Conservation (phyloP, 1,284 basidiomycete genomes). For the Marasmius fiardii region DNA sequence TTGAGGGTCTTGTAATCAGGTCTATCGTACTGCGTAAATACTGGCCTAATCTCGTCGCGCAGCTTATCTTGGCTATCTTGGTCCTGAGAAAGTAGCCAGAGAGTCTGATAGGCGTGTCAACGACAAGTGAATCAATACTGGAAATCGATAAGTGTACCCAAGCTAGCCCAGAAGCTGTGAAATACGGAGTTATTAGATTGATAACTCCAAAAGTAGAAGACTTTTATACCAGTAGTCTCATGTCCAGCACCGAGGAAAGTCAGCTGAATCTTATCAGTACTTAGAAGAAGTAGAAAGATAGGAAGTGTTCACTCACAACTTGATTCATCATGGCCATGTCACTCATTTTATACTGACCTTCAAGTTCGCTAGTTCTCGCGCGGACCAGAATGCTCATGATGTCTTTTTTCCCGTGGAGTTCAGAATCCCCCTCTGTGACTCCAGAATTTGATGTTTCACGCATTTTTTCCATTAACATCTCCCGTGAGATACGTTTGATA, state of each 20-base stretch:
- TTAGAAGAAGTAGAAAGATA: neutral
- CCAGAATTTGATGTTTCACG: slow-evolving; percentile 24
- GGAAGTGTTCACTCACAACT: slow-evolving; percentile 33
- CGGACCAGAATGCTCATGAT: slow-evolving; percentile 48
- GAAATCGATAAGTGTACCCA: slow-evolving; percentile 1
- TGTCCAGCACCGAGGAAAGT: slow-evolving; percentile 50
- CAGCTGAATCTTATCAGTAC: slow-evolving; percentile 25
- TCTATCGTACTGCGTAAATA: slow-evolving; percentile 31
- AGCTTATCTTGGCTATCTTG: slow-evolving; percentile 35
- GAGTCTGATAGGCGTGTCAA: neutral
- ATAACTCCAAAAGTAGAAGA: neutral
- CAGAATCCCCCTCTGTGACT: slow-evolving; percentile 29
- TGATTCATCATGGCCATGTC: slow-evolving; percentile 48
- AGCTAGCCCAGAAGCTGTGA: slow-evolving; percentile 30
- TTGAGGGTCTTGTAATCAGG: slow-evolving; percentile 46
- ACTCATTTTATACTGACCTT: slow-evolving; percentile 28
- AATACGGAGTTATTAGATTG: neutral
- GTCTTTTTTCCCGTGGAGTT: slow-evolving; percentile 35
- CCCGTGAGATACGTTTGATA: slow-evolving; percentile 35
- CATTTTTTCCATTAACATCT: slow-evolving; percentile 39
- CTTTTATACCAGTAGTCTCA: slow-evolving; percentile 35
- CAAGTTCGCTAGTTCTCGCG: slow-evolving; percentile 27
- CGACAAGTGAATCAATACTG: neutral
- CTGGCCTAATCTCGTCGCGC: slow-evolving; percentile 37
- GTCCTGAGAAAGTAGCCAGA: slow-evolving; percentile 35